These are phyloP conservation scores for Mycena haematopus DNA, from an alignment of 768 basidiomycete species.

Conservation along the genomic window DNA sequence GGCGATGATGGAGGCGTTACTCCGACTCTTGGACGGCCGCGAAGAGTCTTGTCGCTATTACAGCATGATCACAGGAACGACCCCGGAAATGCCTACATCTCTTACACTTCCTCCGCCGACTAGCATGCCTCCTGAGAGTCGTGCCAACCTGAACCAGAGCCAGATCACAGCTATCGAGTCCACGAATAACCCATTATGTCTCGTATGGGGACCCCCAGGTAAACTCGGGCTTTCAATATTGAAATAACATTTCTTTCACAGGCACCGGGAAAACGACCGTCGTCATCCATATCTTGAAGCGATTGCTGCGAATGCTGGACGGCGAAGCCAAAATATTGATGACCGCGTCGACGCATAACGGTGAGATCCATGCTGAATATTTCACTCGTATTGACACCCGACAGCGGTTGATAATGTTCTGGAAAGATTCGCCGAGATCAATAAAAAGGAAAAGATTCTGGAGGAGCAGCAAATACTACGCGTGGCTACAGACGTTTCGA, in stretches of 20 bases:
- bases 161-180: conserved; percentile 58
- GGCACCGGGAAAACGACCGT: conserved; percentile 79
- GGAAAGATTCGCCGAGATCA: conserved; percentile 62
- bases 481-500: conserved; percentile 69
- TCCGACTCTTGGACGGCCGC: conserved; percentile 50
- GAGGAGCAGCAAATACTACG: conserved; percentile 65
- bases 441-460: conserved; percentile 51
- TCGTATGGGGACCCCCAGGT: conserved; percentile 80
- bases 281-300: conserved; percentile 63
- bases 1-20: conserved; percentile 71
- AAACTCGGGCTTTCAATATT: background rate
- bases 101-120: background rate
- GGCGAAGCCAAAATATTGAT: conserved; percentile 59
- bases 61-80: conserved; percentile 49
- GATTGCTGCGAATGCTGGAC: conserved; percentile 41
- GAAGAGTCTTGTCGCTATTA: conserved; percentile 56
- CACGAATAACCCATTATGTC: conserved; percentile 49
- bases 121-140: background rate
- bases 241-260: conserved; percentile 29
- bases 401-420: conserved; percentile 76
- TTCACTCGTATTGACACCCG: background rate
- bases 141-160: conserved; percentile 55
- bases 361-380: conserved; percentile 36
- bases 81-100: conserved; percentile 12
- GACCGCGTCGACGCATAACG: conserved; percentile 77